Conservation (phyloP, 805 yeast genomes). For the Saccharomyces kudriavzevii region DNA sequence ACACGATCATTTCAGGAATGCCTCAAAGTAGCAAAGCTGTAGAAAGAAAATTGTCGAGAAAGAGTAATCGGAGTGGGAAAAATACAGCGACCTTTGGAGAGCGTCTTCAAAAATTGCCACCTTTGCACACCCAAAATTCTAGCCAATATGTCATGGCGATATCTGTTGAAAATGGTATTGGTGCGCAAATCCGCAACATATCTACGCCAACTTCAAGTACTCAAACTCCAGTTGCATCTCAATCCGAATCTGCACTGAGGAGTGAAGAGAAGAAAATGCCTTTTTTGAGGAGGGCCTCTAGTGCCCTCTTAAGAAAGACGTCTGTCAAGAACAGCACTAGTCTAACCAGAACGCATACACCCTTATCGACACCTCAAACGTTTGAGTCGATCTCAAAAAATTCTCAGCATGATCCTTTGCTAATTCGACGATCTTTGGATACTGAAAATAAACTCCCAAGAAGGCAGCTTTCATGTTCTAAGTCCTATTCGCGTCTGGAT, state of each 20-base stretch:
- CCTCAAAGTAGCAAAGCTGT: background rate
- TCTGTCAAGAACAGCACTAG: slow-evolving; percentile 11
- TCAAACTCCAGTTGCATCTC: background rate
- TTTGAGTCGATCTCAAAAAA: background rate
- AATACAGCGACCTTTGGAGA: slow-evolving; percentile 4
- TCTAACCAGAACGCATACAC: background rate
- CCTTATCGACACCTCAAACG: background rate
- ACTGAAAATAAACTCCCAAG: background rate
- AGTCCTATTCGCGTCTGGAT: background rate
- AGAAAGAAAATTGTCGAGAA: slow-evolving; percentile 8
- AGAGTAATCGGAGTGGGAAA: slow-evolving; percentile 13
- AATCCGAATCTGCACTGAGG: background rate
- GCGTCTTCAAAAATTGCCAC: slow-evolving; percentile 3
- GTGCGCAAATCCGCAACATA: background rate
- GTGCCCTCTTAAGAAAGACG: slow-evolving; percentile 23
- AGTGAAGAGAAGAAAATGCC: slow-evolving; percentile 11
- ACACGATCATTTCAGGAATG: background rate
- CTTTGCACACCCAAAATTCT: background rate
- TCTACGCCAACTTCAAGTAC: background rate
- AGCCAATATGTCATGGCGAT: background rate
- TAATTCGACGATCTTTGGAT: slow-evolving; percentile 3
- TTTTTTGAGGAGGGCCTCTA: slow-evolving; percentile 27
- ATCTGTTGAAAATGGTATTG: background rate
- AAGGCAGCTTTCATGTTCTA: background rate
- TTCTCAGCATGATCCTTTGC: background rate